Conservation (phyloP, 2,329 filamentous ascomycete genomes). For the Peltaster fructicola region DNA sequence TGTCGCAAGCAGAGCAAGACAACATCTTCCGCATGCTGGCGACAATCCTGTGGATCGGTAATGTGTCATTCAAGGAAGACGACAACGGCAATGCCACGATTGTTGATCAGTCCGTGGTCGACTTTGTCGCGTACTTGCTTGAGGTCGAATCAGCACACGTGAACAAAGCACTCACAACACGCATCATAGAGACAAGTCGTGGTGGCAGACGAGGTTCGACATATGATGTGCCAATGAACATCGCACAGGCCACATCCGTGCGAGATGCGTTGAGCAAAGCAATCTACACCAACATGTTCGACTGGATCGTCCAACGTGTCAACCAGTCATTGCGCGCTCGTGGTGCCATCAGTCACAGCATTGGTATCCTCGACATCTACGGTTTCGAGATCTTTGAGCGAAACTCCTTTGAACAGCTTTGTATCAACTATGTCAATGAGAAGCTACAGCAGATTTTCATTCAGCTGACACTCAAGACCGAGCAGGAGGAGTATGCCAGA, state of each 20-base stretch:
- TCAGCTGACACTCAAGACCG: slow-evolving; percentile 84
- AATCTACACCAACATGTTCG: slow-evolving; percentile 95
- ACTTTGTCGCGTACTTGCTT: slow-evolving; percentile 85
- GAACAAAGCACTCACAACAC: slow-evolving; percentile 73
- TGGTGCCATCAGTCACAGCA: slow-evolving; percentile 59
- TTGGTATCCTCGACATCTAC: slow-evolving; percentile 97
- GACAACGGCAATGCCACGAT: slow-evolving; percentile 78
- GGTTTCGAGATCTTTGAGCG: slow-evolving; percentile 99
- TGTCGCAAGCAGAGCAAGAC: slow-evolving; percentile 77
- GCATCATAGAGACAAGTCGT: slow-evolving; percentile 58
- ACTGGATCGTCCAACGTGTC: slow-evolving; percentile 91
- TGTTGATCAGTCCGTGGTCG: slow-evolving; percentile 73
- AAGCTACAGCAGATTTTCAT: slow-evolving; percentile 99
- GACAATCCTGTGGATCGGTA: slow-evolving; percentile 83
- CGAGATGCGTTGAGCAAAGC: slow-evolving; percentile 83
- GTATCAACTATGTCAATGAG: slow-evolving; percentile 99
- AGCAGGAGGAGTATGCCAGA: slow-evolving; percentile 90
- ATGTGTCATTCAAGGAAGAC: slow-evolving; percentile 79
- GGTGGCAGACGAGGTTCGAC: slow-evolving; percentile 48
- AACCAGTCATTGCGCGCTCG: slow-evolving; percentile 74
- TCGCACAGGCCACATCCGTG: slow-evolving; percentile 68
- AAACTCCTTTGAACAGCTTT: slow-evolving; percentile 97
- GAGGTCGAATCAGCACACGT: slow-evolving; percentile 70
- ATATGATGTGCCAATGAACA: slow-evolving; percentile 66
- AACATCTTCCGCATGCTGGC: slow-evolving; percentile 92